Evolutionary conservation across 1,284 basidiomycete genomes (phyloP).

Genomic region (Sporisorium reilianum): DNA sequence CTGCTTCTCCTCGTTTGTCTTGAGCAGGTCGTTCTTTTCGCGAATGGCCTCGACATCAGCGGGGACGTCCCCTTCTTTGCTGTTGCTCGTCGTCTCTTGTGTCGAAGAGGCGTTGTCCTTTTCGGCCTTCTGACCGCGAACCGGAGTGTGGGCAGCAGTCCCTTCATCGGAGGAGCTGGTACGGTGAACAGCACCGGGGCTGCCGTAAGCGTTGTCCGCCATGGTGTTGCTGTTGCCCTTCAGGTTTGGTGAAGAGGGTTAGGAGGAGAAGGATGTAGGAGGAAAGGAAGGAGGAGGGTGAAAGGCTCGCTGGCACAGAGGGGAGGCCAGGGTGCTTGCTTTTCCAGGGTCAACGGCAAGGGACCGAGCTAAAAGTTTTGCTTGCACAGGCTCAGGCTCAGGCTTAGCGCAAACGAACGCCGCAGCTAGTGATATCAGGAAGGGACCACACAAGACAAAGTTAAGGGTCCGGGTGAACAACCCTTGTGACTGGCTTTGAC

Average conservation of each 20-base stretch:
- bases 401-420: background rate
- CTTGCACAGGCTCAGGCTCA: background rate
- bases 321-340: background rate
- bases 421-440: background rate
- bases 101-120: slow-evolving; percentile 20
- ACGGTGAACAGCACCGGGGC: slow-evolving; percentile 6
- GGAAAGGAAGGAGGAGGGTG: background rate
- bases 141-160: slow-evolving; percentile 23
- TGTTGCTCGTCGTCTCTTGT: slow-evolving; percentile 12
- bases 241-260: background rate
- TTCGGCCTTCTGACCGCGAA: background rate
- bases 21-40: slow-evolving; percentile 44
- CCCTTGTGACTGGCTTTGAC: background rate
- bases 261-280: slow-evolving; percentile 2
- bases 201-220: slow-evolving; percentile 18
- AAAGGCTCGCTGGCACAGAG: background rate
- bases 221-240: background rate
- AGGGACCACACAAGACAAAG: background rate
- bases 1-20: slow-evolving; percentile 51
- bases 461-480: background rate
- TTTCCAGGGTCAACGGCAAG: slow-evolving; percentile 1
- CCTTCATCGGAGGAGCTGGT: slow-evolving; percentile 31
- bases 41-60: slow-evolving; percentile 38
- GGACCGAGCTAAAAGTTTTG: slow-evolving; percentile 4
- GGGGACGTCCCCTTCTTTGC: slow-evolving; percentile 10